Percentiles rank a stretch among this genome's conserved stretches.
phyloP scores from a whole-genome alignment of 1,284 basidiomycete genomes.

The Ustilago xerochloae region DNA sequence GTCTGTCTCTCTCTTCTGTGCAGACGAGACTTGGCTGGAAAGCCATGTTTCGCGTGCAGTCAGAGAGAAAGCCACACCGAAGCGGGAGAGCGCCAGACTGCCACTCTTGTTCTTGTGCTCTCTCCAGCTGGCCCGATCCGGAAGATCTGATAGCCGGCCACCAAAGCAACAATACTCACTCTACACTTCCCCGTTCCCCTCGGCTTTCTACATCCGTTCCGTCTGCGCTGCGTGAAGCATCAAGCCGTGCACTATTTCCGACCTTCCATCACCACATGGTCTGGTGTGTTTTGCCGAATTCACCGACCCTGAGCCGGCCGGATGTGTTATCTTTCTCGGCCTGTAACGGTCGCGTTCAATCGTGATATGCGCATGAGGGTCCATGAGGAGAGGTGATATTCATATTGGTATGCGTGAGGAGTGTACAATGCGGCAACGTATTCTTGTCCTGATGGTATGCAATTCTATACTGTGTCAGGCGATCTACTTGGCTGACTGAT shows the following conservation, averaged over 20 bases:
- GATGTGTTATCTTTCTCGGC: too few relatives aligned
- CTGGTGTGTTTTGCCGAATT: too few relatives aligned
- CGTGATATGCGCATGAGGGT: too few relatives aligned
- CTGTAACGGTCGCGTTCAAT: too few relatives aligned
- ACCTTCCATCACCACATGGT: neutral
- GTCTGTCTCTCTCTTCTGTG: neutral
- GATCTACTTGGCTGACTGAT: slow-evolving; percentile 18
- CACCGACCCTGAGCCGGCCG: too few relatives aligned
- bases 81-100: neutral
- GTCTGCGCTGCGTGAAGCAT: too few relatives aligned
- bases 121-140: neutral
- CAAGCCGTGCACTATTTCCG: neutral
- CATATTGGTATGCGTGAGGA: too few relatives aligned
- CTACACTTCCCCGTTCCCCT: neutral
- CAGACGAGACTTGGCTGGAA: neutral
- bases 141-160: slow-evolving; percentile 1
- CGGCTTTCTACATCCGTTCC: neutral
- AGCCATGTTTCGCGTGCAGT: slow-evolving; percentile 3
- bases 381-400: too few relatives aligned
- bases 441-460: neutral
- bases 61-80: neutral
- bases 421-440: neutral
- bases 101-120: neutral
- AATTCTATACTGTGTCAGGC: neutral
- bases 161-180: too few relatives aligned